Conservation (phyloP, 306 rosid species). For the Vachellia collinsii region DNA sequence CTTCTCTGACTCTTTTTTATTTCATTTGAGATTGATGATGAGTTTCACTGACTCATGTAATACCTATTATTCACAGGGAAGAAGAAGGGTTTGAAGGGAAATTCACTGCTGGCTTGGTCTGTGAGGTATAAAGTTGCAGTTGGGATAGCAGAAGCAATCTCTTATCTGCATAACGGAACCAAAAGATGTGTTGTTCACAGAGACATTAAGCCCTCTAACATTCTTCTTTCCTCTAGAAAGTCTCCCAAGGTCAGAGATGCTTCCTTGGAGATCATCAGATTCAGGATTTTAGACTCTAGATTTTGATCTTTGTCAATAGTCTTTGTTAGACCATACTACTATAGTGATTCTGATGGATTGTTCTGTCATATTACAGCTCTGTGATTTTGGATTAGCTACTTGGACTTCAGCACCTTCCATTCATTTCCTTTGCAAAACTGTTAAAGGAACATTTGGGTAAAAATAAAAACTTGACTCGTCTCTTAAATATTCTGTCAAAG, state of each 20-base stretch:
- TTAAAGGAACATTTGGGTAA: conserved; percentile 94
- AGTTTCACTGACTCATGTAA: conserved; percentile 29
- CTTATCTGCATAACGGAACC: conserved; percentile 77
- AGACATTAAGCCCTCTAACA: conserved; percentile 87
- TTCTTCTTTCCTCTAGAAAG: conserved; percentile 87
- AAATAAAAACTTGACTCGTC: conserved; percentile 39
- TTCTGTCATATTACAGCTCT: conserved; percentile 51
- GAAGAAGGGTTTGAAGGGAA: conserved; percentile 56
- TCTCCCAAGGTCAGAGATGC: conserved; percentile 60
- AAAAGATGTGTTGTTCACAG: conserved; percentile 83
- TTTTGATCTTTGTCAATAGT: not conserved
- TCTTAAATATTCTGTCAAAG: not conserved
- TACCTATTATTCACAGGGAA: conserved; percentile 49
- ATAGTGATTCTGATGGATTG: conserved; percentile 19
- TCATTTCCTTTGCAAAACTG: conserved; percentile 87
- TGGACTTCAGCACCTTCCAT: conserved; percentile 92
- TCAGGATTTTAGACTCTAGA: not conserved
- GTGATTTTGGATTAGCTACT: conserved; percentile 89
- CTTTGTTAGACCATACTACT: not conserved
- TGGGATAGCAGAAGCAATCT: conserved; percentile 72
- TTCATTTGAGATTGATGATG: conserved; percentile 29
- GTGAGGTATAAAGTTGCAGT: conserved; percentile 74
- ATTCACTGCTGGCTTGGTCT: conserved; percentile 69
- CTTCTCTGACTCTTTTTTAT: not conserved
- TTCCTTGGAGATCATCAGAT: not conserved